Percentiles rank a stretch among this genome's conserved stretches.
Evolutionary conservation across 2,329 filamentous ascomycete species (phyloP).

Genomic region (Pestalotiopsis fici): DNA sequence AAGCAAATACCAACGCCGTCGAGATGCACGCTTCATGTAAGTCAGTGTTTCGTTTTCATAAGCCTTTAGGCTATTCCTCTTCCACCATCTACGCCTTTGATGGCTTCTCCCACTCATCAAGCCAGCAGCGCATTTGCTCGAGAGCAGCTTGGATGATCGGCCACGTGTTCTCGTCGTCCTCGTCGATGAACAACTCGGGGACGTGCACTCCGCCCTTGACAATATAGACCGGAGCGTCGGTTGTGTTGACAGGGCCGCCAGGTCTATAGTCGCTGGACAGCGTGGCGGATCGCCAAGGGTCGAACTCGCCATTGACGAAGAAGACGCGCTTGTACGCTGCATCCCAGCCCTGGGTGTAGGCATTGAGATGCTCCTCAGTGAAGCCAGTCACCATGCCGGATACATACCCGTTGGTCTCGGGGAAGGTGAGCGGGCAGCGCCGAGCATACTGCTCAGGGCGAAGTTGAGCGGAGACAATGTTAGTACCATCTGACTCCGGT

Average conservation of each 20-base stretch:
- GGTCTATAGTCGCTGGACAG: conserved; percentile 16
- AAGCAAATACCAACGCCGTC: not conserved
- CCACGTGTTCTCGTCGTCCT: conserved; percentile 1
- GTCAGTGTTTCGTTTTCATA: not conserved
- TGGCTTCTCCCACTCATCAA: conserved; percentile 13
- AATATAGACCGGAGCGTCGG: conserved; percentile 13
- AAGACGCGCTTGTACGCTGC: conserved; percentile 23
- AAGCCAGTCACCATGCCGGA: conserved; percentile 16
- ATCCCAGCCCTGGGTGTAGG: conserved; percentile 27
- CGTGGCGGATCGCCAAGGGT: conserved; percentile 25
- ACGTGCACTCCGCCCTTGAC: conserved; percentile 16
- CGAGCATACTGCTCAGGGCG: conserved; percentile 28
- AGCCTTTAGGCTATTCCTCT: not conserved
- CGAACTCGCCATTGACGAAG: conserved; percentile 30
- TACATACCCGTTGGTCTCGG: conserved; percentile 29
- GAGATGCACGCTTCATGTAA: not conserved
- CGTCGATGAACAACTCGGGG: conserved; percentile 14
- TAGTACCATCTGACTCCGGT: conserved; percentile 25
- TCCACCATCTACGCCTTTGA: not conserved
- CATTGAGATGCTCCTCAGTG: conserved; percentile 17
- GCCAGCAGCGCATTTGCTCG: conserved; percentile 17
- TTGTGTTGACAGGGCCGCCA: conserved; percentile 13
- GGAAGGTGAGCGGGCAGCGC: conserved; percentile 40
- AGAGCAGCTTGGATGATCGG: conserved; percentile 13
- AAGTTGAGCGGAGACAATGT: conserved; percentile 17